Base-by-base conservation (phyloP, 139 green algal genomes). In the Coelastrella sp. region DNA sequence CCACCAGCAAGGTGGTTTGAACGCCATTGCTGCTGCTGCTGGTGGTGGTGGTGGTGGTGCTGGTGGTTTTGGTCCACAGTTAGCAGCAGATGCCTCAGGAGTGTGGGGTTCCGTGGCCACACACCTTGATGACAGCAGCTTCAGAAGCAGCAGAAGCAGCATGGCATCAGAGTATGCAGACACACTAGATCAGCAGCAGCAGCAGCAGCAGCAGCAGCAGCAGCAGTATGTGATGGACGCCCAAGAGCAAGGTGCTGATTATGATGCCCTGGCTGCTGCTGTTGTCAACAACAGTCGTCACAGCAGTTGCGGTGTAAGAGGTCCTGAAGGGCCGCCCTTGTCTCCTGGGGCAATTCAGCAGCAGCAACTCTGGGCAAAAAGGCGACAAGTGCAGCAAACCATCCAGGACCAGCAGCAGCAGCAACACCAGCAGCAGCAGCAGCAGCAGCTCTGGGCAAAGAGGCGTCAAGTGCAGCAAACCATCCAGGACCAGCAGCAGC, bases 71-170 rank as follows among this genome's bases (percentile, higher is more conserved):
- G 68, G 15, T 11, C 68, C 68, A 10, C 68, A 76, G 19, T 6
- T 76, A 19, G 68, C 68, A 27, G 68, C 68, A 27, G 68, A 76
- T 76, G 68, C 68, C 10, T 76, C 68, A 27, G 68, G 68, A 27
- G 68, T 76, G 15, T 76, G 68, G 68, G 74, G 27, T 14, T 57
- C 74, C 22, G 74, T 59, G 74, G 25, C 17, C 74, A 81, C 74
- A 60, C 10, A 59, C 11, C 74, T 24, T 61, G 74, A n/a, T 81
- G 74, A 66, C 49, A 86, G 8, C 35, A 73, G n/a, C 49, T 8
- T 10, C 15, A 86, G 60, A 58, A 86, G 74, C 17, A 81, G 74
- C 74, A 81, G 60, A 58, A 86, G 74, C 17, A 81, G 74, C 74
- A 81, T n/a, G 27, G 74, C 74, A 81, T 60, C 74, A 81, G 10